Conservation (phyloP, 2,329 filamentous ascomycete genomes). For the Fusarium tjaetaba region DNA sequence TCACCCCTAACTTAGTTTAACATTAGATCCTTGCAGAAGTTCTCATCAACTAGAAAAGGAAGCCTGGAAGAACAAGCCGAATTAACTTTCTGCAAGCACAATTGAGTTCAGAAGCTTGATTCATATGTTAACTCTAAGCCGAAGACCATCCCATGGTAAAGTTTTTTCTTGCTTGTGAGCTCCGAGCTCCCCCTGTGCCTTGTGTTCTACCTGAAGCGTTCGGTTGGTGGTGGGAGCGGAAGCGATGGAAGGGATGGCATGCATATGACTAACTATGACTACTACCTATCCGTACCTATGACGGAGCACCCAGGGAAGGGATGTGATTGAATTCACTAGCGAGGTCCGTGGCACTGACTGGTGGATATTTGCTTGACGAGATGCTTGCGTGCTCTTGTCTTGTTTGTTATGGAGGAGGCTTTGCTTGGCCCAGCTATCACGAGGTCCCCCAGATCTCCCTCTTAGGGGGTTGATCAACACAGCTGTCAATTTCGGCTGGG, state of each 20-base stretch:
- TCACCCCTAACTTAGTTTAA: conserved; percentile 1
- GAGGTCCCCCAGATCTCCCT: conserved; percentile 27
- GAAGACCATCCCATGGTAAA: not conserved
- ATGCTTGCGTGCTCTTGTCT: conserved; percentile 16
- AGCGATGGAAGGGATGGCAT: conserved; percentile 18
- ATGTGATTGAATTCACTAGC: not conserved
- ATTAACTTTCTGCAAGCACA: conserved; percentile 1
- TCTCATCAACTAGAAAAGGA: not conserved
- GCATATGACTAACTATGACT: conserved; percentile 19
- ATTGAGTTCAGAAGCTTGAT: not conserved
- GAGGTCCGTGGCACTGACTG: conserved; percentile 16
- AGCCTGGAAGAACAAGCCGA: not conserved
- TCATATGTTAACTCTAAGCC: not conserved
- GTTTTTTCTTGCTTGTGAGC: not conserved
- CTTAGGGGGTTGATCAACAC: not conserved
- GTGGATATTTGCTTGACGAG: conserved; percentile 28
- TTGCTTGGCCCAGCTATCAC: not conserved
- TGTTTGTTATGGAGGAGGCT: not conserved
- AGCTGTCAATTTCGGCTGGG: conserved; percentile 26
- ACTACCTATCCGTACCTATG: not conserved
- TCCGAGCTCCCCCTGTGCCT: conserved; percentile 4
- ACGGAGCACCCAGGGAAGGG: not conserved
- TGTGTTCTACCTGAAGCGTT: conserved; percentile 24
- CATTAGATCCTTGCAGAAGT: conserved; percentile 1
- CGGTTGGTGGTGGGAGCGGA: not conserved